Conservation (phyloP, 2,329 filamentous ascomycete genomes). For the Alternaria triticina region DNA sequence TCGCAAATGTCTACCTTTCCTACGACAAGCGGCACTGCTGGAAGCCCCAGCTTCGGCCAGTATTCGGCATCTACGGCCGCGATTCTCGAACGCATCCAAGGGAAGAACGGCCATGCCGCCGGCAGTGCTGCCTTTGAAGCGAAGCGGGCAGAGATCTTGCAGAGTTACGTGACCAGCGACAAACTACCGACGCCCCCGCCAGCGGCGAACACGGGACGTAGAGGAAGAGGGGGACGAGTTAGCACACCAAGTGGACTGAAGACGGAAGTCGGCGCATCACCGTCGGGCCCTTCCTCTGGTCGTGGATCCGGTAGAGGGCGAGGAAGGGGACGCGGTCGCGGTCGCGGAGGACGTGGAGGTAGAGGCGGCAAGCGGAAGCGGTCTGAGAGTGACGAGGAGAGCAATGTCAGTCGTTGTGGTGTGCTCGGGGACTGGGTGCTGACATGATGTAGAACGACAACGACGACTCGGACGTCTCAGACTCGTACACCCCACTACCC, state of each 20-base stretch:
- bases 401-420: conserved; percentile 39
- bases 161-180: conserved; percentile 54
- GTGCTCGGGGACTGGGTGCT: conserved; percentile 12
- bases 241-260: conserved; percentile 42
- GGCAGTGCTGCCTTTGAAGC: conserved; percentile 54
- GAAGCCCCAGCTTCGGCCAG: conserved; percentile 33
- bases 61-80: conserved; percentile 51
- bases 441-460: conserved; percentile 34
- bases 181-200: conserved; percentile 49
- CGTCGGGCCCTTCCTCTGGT: conserved; percentile 27
- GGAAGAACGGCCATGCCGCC: conserved; percentile 41
- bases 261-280: conserved; percentile 34
- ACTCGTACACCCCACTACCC: conserved; percentile 61
- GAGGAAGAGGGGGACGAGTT: conserved; percentile 44
- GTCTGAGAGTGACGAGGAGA: conserved; percentile 44
- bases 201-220: conserved; percentile 34
- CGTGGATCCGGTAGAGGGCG: conserved; percentile 48
- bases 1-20: conserved; percentile 36
- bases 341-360: conserved; percentile 44
- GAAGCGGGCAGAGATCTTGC: conserved; percentile 54
- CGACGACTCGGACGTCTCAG: conserved; percentile 49
- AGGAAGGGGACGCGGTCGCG: conserved; percentile 38
- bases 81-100: conserved; percentile 49
- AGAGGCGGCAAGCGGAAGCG: conserved; percentile 50
- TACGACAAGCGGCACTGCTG: conserved; percentile 16